Base-by-base conservation (phyloP, 148 eudicot species). In the Arctostaphylos glauca region DNA sequence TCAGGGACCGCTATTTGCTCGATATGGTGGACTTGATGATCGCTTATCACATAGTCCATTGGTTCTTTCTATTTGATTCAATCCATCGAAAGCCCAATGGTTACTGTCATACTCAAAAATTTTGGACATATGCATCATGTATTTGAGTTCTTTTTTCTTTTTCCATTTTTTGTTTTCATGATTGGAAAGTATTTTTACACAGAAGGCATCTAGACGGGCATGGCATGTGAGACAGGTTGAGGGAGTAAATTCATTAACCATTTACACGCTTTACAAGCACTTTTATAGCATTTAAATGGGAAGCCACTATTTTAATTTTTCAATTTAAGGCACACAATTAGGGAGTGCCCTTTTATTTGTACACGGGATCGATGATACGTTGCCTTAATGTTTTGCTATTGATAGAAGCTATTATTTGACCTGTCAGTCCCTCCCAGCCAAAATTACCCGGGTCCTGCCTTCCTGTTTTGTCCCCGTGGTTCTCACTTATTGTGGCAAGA, bases 401-500 rank as follows among this genome's bases (percentile, higher is more conserved):
- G 38, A 50, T 38, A 23, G 79, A 31, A 55, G 64, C 59, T 55
- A 23, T 54, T 43, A 9, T 38, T 15, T 21, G 38, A 21, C 48
- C 3, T 44, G 31, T 50, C 49, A 89, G 91, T 0, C 0, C 10
- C 10, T 85, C 53, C 91, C 88, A 58, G 44, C 41, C n/a, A 82
- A 81, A 54, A 60, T 87, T 53, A 5, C 5, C 25, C 75, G 41
- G 7, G 41, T 21, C 14, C 88, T 91, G 73, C 91, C 93, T 53
- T 1, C 46, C 21, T 59, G 76, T 16, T 9, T 3, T 5, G 48
- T 80, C 49, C 88, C 87, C 2, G 93, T 85, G 55, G 73, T 50
- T 62, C 85, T 91, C 44, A 81, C 75, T 75, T 47, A 41, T 60
- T 66, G 87, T 15, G 48, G 86, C 75, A 86, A 83, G 84, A 81